Evolutionary conservation across 257 asterid genomes (phyloP).

Genomic region (Parsonsia alboflavescens): DNA sequence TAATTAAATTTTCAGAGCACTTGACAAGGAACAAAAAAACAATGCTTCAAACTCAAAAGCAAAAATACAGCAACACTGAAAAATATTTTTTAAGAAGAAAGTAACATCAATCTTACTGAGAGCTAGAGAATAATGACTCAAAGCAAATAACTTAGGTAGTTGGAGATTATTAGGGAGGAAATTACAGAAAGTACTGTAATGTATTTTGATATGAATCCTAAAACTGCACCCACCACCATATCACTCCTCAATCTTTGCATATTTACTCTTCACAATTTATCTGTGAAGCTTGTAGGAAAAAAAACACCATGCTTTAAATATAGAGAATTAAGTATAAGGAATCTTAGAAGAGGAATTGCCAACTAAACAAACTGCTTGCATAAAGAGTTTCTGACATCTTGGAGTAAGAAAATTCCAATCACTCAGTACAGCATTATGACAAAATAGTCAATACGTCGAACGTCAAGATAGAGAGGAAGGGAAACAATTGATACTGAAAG

Average conservation of each 20-base stretch:
- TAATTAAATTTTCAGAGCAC: neutral
- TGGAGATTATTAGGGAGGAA: neutral
- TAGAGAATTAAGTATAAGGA: neutral
- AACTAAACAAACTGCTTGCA: neutral
- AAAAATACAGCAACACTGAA: too few relatives aligned
- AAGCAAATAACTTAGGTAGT: neutral
- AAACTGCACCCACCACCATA: neutral
- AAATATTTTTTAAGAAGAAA: neutral
- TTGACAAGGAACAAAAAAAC: neutral
- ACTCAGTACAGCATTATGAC: neutral
- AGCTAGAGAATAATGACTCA: neutral
- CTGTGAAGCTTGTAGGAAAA: neutral
- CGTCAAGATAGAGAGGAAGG: neutral
- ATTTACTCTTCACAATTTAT: neutral
- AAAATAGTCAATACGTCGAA: neutral
- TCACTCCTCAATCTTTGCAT: neutral
- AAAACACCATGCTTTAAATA: neutral
- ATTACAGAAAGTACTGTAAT: neutral
- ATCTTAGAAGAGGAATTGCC: neutral
- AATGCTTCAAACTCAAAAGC: neutral
- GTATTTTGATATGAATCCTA: neutral
- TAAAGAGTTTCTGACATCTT: neutral
- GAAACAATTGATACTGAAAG: neutral
- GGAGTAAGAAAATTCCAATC: neutral
- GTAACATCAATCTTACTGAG: neutral